Evolutionary conservation across 768 basidiomycete species (phyloP).

Genomic region (Coprinellus aureogranulatus): DNA sequence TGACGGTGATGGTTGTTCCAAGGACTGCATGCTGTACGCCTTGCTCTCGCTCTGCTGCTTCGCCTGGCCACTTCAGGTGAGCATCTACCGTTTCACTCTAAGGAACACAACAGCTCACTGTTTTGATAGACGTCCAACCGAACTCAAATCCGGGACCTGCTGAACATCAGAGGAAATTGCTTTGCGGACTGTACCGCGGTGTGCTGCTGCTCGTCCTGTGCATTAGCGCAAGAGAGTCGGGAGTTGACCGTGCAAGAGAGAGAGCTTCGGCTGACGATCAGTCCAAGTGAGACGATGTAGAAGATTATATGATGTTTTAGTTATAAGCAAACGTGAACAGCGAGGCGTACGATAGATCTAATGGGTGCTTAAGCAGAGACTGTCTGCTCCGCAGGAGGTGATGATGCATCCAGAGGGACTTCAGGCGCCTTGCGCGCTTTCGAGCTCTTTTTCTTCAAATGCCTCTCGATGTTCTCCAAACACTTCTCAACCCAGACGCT

Average conservation of each 20-base stretch:
- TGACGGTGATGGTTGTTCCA: not conserved
- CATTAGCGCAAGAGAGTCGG: constrained; percentile 37
- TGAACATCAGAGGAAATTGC: constrained; percentile 32
- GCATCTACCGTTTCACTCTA: not conserved
- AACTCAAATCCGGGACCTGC: constrained; percentile 23
- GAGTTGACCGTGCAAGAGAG: constrained; percentile 41
- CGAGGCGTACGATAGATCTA: no score
- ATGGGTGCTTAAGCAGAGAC: not conserved
- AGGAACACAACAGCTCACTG: not conserved
- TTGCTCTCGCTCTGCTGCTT: constrained; percentile 17
- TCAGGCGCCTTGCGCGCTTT: not conserved
- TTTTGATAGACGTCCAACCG: constrained; percentile 11
- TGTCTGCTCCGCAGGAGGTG: not conserved
- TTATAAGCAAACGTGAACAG: no score
- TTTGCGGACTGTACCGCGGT: constrained; percentile 29
- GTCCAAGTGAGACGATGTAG: not conserved
- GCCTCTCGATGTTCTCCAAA: constrained; percentile 14
- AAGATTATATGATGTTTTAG: not conserved
- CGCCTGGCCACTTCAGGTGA: constrained; percentile 20
- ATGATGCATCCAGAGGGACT: not conserved
- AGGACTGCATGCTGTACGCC: constrained; percentile 14
- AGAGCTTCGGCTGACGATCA: constrained; percentile 11
- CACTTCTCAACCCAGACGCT: constrained; percentile 1
- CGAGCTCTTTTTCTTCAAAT: constrained; percentile 19
- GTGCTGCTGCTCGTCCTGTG: constrained; percentile 39